Evolutionary conservation across 371 early-diverging fungal species (phyloP).

Genomic region (Apophysomyces sp.): DNA sequence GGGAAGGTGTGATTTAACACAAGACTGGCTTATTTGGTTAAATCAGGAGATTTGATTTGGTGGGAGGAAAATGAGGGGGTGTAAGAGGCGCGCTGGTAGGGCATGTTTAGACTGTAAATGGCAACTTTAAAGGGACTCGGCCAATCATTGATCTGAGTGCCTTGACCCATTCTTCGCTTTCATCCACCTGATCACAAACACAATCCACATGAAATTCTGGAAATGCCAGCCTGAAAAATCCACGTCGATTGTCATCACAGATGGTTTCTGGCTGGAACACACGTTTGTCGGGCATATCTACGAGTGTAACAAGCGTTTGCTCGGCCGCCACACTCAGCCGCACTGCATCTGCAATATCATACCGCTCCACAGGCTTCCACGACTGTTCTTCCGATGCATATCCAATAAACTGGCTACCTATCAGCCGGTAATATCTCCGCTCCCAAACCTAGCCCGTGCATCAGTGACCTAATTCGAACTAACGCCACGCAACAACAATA

Average conservation of each 20-base stretch:
- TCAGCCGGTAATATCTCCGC: constrained; percentile 35
- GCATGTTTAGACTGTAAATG: background rate
- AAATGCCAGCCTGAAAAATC: constrained; percentile 41
- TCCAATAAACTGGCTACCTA: constrained; percentile 38
- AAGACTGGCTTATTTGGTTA: background rate
- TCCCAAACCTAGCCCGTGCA: constrained; percentile 31
- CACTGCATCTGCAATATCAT: constrained; percentile 42
- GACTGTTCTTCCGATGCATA: constrained; percentile 17
- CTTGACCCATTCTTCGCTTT: constrained; percentile 50
- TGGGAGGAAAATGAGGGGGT: background rate
- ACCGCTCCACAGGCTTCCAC: constrained; percentile 21
- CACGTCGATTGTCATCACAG: constrained; percentile 27
- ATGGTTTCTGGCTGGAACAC: constrained; percentile 27
- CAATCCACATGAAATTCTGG: constrained; percentile 40
- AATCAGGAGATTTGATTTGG: background rate
- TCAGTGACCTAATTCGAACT: constrained; percentile 2
- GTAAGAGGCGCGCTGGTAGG: background rate
- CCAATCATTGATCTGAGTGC: constrained; percentile 47
- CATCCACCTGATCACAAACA: constrained; percentile 34
- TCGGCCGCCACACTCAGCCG: constrained; percentile 40
- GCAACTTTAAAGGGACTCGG: constrained; percentile 27
- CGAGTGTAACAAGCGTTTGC: constrained; percentile 39
- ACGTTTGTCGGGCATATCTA: constrained; percentile 20
- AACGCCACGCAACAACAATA: background rate
- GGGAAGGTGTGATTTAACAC: background rate